Base-by-base conservation (phyloP, 768 basidiomycete genomes). In the Mycena alexandri region DNA sequence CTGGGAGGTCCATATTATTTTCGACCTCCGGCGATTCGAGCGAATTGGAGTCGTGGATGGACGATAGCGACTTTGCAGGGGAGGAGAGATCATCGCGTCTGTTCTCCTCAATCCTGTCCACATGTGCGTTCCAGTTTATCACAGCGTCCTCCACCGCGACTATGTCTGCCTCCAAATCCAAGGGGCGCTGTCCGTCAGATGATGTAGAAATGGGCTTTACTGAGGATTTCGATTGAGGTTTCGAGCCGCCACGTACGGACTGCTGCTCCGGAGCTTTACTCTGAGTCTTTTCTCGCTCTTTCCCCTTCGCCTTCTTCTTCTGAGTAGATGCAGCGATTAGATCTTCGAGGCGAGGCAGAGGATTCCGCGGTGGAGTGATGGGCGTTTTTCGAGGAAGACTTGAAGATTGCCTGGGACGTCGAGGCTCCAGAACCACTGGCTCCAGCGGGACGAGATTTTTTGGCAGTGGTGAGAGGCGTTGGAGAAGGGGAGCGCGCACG, bases 61-160 rank as follows among this genome's bases (percentile, higher is more conserved):
- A 71, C 0, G 70, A 71, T 17, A 71, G 66, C 11, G 70, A 71
- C 44, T 71, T 71, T 12, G 63, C 46, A 11, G 70, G 70, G 17
- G 70, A 71, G 13, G 43, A 48, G 33, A 21, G 46, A 10, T 41
- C 21, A 25, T 41, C 24, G 24, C 6, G 42, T 11, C 44, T 48
- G 17, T 50, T 54, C 1, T 42, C 58, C 17, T 21, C 10, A 19
- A 29, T 44, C 41, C 53, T 58, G 19, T 67, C 66, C 8, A 55
- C 16, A 0, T 54, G 24, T 17, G 36, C 41, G 9, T 64, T 66
- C 70, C 70, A 71, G 55, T 71, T 65, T 17, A 68, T 65, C 34
- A 71, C 57, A 16, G 61, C 48, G 21, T 65, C 25, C 29, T 22
- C 65, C 16, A 57, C 29, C 38, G 24, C 54, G 6, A 13, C 55